Conservation (phyloP, 1,139 yeast species). For the Eremothecium cymbalariae region DNA sequence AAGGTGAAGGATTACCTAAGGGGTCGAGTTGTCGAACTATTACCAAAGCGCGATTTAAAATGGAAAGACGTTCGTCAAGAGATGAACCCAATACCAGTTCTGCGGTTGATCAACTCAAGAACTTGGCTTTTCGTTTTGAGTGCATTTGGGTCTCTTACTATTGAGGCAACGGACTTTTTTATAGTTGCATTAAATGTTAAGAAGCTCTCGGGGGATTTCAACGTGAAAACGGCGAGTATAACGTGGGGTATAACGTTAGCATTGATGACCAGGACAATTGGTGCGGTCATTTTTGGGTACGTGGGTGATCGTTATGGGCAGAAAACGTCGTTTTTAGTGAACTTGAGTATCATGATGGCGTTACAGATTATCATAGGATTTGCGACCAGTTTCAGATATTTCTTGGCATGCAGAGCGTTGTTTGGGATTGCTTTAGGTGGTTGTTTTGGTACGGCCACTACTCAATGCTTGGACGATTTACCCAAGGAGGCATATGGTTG, state of each 20-base stretch:
- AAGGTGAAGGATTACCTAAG: slow-evolving; percentile 32
- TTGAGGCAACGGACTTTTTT: slow-evolving; percentile 76
- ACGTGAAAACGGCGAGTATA: slow-evolving; percentile 43
- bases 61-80: slow-evolving; percentile 22
- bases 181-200: slow-evolving; percentile 56
- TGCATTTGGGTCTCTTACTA: slow-evolving; percentile 67
- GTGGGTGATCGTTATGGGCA: slow-evolving; percentile 64
- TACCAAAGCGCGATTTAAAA: slow-evolving; percentile 35
- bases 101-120: slow-evolving; percentile 40
- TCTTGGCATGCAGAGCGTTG: slow-evolving; percentile 60
- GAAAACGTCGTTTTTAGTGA: slow-evolving; percentile 57
- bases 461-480: slow-evolving; percentile 60
- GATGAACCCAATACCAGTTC: slow-evolving; percentile 48
- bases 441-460: slow-evolving; percentile 58
- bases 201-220: slow-evolving; percentile 46
- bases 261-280: slow-evolving; percentile 71
- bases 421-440: slow-evolving; percentile 70
- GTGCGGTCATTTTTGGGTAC: slow-evolving; percentile 63
- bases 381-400: slow-evolving; percentile 53
- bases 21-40: slow-evolving; percentile 38
- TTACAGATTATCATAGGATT: slow-evolving; percentile 71
- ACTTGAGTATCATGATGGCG: slow-evolving; percentile 45
- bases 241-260: slow-evolving; percentile 81
- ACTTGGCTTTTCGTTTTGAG: slow-evolving; percentile 53
- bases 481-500: slow-evolving; percentile 57